Evolutionary conservation across 73 alveolate species (phyloP).

Genomic region (Stentor coeruleus): DNA sequence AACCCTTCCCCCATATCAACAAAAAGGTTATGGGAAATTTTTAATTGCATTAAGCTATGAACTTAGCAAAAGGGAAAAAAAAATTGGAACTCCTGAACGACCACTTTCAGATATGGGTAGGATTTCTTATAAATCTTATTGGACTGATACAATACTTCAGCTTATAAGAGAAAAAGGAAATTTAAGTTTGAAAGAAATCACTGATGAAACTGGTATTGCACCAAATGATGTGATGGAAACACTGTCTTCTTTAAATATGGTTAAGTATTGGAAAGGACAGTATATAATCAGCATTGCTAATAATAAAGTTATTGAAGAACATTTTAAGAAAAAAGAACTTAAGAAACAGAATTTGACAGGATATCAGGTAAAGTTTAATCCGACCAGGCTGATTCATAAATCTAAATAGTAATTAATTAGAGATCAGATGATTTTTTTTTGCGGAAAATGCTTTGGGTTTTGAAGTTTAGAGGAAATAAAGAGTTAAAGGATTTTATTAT

Average conservation of each 20-base stretch:
- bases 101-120: slow-evolving; percentile 90
- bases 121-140: slow-evolving; percentile 75
- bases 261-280: slow-evolving; percentile 84
- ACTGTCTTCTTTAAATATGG: slow-evolving; percentile 59
- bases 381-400: slow-evolving; percentile 29
- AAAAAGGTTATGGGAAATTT: slow-evolving; percentile 91
- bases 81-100: slow-evolving; percentile 91
- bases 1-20: slow-evolving; percentile 77
- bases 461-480: too few relatives aligned
- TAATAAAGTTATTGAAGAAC: slow-evolving; percentile 68
- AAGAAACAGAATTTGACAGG: slow-evolving; percentile 28
- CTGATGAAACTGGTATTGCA: slow-evolving; percentile 72
- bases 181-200: slow-evolving; percentile 59
- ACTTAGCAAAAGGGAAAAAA: slow-evolving; percentile 60
- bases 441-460: too few relatives aligned
- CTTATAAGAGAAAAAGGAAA: slow-evolving; percentile 62
- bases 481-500: too few relatives aligned
- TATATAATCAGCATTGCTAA: slow-evolving; percentile 68
- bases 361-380: slow-evolving; percentile 1
- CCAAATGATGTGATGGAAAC: slow-evolving; percentile 73
- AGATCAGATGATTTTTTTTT: too few relatives aligned
- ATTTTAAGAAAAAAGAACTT: slow-evolving; percentile 68
- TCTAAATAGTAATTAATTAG: background rate
- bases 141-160: slow-evolving; percentile 73
- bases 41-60: slow-evolving; percentile 72